A percentile compares a stretch with the other conserved stretches of the same genome.
Evolutionary conservation across 495 filamentous ascomycete species (phyloP).

Genomic region (Aspergillus egyptiacus): DNA sequence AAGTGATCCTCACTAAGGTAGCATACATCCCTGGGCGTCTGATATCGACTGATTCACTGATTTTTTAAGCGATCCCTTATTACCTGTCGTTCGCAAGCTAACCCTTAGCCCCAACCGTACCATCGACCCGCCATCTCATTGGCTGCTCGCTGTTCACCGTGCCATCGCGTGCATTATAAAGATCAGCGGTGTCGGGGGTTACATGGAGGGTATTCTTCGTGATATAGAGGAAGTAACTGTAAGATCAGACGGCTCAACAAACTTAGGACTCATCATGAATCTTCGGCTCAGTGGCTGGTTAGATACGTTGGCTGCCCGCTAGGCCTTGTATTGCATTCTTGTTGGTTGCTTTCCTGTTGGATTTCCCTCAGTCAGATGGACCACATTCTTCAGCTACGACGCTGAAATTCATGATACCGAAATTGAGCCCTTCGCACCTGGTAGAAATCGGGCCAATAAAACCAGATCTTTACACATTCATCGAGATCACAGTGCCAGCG

Average conservation of each 20-base stretch:
- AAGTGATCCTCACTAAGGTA: too few relatives aligned
- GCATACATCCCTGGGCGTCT: too few relatives aligned
- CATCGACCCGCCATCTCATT: slow-evolving; percentile 23
- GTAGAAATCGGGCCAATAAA: too few relatives aligned
- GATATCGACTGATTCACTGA: too few relatives aligned
- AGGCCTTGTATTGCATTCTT: slow-evolving; percentile 17
- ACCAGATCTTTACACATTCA: too few relatives aligned
- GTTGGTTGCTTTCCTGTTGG: neutral
- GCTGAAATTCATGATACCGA: too few relatives aligned
- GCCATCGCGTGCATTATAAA: slow-evolving; percentile 31
- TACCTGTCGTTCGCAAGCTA: slow-evolving; percentile 25
- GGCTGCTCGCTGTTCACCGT: slow-evolving; percentile 30
- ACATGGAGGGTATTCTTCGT: slow-evolving; percentile 29
- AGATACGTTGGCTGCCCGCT: too few relatives aligned
- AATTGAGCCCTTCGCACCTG: too few relatives aligned
- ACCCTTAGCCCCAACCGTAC: slow-evolving; percentile 21
- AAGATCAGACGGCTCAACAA: slow-evolving; percentile 27
- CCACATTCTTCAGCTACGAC: too few relatives aligned
- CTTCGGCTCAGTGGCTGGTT: slow-evolving; percentile 23
- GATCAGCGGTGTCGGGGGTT: slow-evolving; percentile 29
- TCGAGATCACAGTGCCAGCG: too few relatives aligned
- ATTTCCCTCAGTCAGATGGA: too few relatives aligned
- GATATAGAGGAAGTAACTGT: slow-evolving; percentile 27
- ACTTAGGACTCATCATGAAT: slow-evolving; percentile 17
- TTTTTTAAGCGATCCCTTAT: slow-evolving; percentile 16